phyloP scores from a whole-genome alignment of 192 early-diverging fungal species.

The Backusella circina region DNA sequence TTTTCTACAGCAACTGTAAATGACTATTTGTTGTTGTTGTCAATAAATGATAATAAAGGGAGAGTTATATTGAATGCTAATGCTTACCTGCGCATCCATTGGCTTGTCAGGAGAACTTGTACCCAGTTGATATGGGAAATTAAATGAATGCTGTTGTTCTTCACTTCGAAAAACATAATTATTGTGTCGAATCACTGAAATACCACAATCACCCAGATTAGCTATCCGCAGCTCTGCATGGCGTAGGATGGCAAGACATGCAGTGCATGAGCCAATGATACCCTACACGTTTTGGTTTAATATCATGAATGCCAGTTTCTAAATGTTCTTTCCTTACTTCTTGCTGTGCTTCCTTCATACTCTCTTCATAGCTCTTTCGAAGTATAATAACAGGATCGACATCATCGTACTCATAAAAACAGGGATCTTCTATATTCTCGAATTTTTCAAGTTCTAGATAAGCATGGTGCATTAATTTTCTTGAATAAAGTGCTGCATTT shows the following conservation, averaged over 20 bases:
- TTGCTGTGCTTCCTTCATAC: slow-evolving; percentile 64
- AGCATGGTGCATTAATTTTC: slow-evolving; percentile 93
- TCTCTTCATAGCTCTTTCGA: slow-evolving; percentile 74
- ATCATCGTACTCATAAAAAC: slow-evolving; percentile 75
- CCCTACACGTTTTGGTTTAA: slow-evolving; percentile 37
- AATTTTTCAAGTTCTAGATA: slow-evolving; percentile 81
- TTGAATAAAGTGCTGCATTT: slow-evolving; percentile 89
- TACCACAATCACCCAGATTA: slow-evolving; percentile 93
- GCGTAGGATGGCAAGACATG: slow-evolving; percentile 79
- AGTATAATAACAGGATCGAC: slow-evolving; percentile 83
- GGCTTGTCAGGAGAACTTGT: slow-evolving; percentile 46
- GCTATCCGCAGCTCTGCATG: slow-evolving; percentile 92
- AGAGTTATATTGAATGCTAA: not conserved
- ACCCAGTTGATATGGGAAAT: slow-evolving; percentile 96
- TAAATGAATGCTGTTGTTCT: slow-evolving; percentile 99
- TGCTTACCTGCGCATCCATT: slow-evolving; percentile 30
- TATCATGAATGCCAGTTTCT: not conserved
- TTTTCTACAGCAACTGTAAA: slow-evolving; percentile 84
- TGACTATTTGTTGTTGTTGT: not conserved
- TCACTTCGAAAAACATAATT: slow-evolving; percentile 91
- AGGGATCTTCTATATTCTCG: slow-evolving; percentile 76
- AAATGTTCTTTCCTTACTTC: slow-evolving; percentile 39
- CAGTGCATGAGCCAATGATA: slow-evolving; percentile 91
- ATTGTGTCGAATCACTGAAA: slow-evolving; percentile 82
- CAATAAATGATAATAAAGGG: not conserved